These are phyloP conservation scores for Globisporangium rhizosaccharum DNA, from an alignment of 352 stramenopile genomes.

Conservation along the genomic window DNA sequence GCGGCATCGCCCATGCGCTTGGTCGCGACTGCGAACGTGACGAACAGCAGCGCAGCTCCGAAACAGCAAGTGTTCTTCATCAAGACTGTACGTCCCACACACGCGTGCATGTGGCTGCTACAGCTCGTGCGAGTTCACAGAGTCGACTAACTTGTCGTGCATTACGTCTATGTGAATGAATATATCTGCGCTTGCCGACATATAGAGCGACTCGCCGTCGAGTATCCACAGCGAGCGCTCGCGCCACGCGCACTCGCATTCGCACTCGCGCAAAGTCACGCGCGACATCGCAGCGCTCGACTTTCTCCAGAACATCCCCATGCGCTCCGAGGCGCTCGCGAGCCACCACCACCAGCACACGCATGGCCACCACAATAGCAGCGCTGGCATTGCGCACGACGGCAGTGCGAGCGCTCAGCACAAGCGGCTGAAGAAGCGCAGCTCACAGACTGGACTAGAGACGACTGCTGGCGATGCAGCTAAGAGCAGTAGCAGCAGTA, in stretches of 20 bases:
- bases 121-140: background rate
- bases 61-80: slow-evolving; percentile 24
- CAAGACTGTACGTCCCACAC: slow-evolving; percentile 22
- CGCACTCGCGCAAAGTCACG: slow-evolving; percentile 69
- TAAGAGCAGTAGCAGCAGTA: background rate
- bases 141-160: slow-evolving; percentile 9
- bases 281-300: slow-evolving; percentile 85
- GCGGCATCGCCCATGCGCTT: slow-evolving; percentile 9
- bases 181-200: background rate
- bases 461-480: background rate
- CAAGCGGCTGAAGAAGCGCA: slow-evolving; percentile 1
- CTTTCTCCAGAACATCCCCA: slow-evolving; percentile 86
- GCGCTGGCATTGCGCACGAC: background rate
- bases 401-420: slow-evolving; percentile 1
- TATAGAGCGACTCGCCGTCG: slow-evolving; percentile 35
- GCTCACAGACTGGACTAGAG: background rate
- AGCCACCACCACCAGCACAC: background rate
- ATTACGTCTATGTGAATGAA: background rate
- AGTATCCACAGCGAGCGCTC: slow-evolving; percentile 49
- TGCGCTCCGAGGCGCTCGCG: slow-evolving; percentile 46
- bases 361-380: background rate
- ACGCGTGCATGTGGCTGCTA: no score
- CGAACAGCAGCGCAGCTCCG: background rate
- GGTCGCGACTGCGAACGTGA: slow-evolving; percentile 1
- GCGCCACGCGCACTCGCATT: slow-evolving; percentile 19